Percentiles rank a stretch among this genome's conserved stretches.
Evolutionary conservation across 345 rosid genomes (phyloP).

Genomic region (Murraya koenigii): DNA sequence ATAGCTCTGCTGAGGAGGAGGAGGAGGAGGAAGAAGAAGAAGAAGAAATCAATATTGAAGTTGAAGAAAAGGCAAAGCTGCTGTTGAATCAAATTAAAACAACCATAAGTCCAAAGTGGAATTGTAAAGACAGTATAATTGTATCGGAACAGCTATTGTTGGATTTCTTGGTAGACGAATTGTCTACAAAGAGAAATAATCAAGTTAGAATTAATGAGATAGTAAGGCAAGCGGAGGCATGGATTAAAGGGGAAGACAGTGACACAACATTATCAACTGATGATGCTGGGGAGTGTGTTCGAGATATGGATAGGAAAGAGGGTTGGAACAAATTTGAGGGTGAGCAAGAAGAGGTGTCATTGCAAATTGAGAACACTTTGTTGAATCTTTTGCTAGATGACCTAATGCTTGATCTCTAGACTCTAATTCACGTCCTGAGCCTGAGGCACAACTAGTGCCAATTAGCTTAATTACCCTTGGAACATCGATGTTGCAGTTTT

Average conservation of each 20-base stretch:
- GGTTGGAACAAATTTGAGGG: constrained; percentile 40
- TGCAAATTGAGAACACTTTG: constrained; percentile 27
- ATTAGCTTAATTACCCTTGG: no score
- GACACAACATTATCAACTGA: constrained; percentile 1
- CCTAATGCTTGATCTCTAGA: constrained; percentile 21
- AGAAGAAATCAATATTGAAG: constrained; percentile 14
- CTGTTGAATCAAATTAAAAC: constrained; percentile 38
- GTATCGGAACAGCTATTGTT: constrained; percentile 31
- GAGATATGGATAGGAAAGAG: constrained; percentile 33
- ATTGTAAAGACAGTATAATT: background rate
- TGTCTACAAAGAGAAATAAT: constrained; percentile 14
- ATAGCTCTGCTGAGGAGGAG: background rate
- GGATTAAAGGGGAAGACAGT: constrained; percentile 42
- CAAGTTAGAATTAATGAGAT: constrained; percentile 2
- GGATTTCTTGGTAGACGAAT: constrained; percentile 52
- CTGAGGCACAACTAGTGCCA: background rate
- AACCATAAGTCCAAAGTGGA: constrained; percentile 23
- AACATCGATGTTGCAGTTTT: no score
- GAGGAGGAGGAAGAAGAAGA: constrained; percentile 24
- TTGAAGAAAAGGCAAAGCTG: constrained; percentile 42
- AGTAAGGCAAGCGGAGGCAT: constrained; percentile 37
- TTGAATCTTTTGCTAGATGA: constrained; percentile 38
- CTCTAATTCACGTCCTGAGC: background rate
- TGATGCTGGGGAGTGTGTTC: constrained; percentile 25
- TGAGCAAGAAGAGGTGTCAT: constrained; percentile 33